These are phyloP conservation scores for Fusarium agapanthi DNA, from an alignment of 2,329 filamentous ascomycete genomes.

Conservation along the genomic window DNA sequence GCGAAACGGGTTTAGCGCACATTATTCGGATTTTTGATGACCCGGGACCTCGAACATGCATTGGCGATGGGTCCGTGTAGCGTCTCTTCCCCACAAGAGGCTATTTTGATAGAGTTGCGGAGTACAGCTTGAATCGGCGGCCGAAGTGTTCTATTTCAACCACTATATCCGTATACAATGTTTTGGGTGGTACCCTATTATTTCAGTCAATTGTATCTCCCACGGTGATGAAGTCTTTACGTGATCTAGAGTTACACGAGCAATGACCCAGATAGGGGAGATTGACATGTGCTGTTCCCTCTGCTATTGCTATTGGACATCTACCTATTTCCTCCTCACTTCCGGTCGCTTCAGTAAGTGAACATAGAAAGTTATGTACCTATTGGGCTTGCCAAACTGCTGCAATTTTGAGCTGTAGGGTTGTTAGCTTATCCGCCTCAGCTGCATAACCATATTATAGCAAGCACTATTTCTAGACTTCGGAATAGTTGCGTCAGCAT, in stretches of 20 bases:
- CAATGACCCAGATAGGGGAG: neutral
- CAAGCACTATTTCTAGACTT: neutral
- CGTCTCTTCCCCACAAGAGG: neutral
- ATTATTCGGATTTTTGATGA: slow-evolving; percentile 13
- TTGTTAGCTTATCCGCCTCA: neutral
- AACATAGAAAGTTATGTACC: neutral
- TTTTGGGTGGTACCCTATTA: neutral
- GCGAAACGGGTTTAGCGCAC: slow-evolving; percentile 28
- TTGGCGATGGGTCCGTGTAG: neutral
- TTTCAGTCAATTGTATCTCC: neutral
- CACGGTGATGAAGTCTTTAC: neutral
- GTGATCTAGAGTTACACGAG: neutral
- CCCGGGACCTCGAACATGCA: slow-evolving; percentile 5
- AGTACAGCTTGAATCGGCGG: neutral
- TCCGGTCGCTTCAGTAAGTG: neutral
- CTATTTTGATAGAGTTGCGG: neutral
- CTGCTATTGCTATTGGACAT: neutral
- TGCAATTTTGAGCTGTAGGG: neutral
- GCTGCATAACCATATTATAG: neutral
- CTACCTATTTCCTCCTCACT: neutral
- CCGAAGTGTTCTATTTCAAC: neutral
- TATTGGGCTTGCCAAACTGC: too few relatives aligned
- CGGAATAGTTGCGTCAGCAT: neutral
- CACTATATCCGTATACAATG: neutral
- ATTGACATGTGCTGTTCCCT: neutral